Evolutionary conservation across 1,284 basidiomycete species (phyloP).

Genomic region (Puccinia sorghi): DNA sequence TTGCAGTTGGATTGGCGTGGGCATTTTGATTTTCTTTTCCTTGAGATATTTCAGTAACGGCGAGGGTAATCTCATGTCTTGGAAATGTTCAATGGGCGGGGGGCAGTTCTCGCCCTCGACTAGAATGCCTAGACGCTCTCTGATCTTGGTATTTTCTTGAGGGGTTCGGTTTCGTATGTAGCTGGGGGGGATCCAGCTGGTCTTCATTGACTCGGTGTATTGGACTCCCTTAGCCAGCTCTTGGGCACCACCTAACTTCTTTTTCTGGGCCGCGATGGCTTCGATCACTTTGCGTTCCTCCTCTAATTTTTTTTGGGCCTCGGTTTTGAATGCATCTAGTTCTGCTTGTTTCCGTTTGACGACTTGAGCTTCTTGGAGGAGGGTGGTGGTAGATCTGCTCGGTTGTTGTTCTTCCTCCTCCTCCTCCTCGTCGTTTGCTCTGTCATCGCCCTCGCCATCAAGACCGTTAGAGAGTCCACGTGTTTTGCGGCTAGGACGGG

Average conservation of each 20-base stretch:
- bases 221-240: conserved; percentile 90
- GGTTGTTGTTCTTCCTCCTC: conserved; percentile 34
- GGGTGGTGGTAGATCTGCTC: conserved; percentile 61
- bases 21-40: conserved; percentile 77
- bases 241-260: conserved; percentile 85
- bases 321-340: conserved; percentile 46
- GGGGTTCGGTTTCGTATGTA: conserved; percentile 74
- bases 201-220: conserved; percentile 81
- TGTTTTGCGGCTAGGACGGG: neutral
- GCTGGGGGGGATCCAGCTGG: conserved; percentile 78
- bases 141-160: conserved; percentile 71
- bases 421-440: conserved; percentile 25
- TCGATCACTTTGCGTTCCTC: conserved; percentile 85
- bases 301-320: conserved; percentile 76
- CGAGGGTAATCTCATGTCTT: conserved; percentile 97
- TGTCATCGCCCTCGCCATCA: conserved; percentile 13
- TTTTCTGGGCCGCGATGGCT: conserved; percentile 77
- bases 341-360: conserved; percentile 77
- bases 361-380: conserved; percentile 87
- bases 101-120: conserved; percentile 82
- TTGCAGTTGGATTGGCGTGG: conserved; percentile 96
- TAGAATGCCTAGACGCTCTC: conserved; percentile 88
- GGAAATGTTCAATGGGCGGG: conserved; percentile 85
- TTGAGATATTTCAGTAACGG: conserved; percentile 79
- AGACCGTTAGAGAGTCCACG: neutral